Evolutionary conservation across 768 basidiomycete species (phyloP), one percentile per base, ranked within the genome.

Genomic region (Lenzites betulinus): DNA sequence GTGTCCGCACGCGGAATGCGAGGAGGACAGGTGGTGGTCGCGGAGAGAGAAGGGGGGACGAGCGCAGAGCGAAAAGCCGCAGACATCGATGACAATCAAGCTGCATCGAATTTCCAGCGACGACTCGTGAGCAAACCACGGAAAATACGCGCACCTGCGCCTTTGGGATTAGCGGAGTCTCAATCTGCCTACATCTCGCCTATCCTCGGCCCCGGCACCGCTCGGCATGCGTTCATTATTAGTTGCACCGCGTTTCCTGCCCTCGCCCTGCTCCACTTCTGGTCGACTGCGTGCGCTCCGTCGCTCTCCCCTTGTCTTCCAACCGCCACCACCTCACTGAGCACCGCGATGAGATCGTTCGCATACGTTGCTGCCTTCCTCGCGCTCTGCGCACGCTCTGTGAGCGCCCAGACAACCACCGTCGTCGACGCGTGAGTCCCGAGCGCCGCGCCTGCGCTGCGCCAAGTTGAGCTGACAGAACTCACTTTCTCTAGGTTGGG

Each of bases 361-460:
- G 60, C 67, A 46, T 56, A 72, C 36, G 51, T 73, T 48, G 54
- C 48, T 20, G 51, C 55, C 28, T 66, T 62, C 52, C 50, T 38
- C 26, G 48, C 67, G 2, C 50, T 50, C 26, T 47, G 66, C 7
- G 39, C 66, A 8, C 53, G 66, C 1, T 62, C 67, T 7, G 59
- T 72, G 2, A 49, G 74, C 20, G 58, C 67, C 7, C 86, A 86
- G 75, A 81, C 80, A 0, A 36, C 71, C 33, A 87, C 84, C 0
- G 73, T 73, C 33, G 67, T 73, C n/a, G 74, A 86, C 65, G 68
- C 52, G 86, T 87, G 71, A 56, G 83, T 69, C n/a, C 18, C 48
- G 2, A 0, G 43, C 38, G 33, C n/a, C 33, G 48, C 28, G 30
- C 16, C 49, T 12, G 30, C 36, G 51, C 25, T 74, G 22, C 38